phyloP scores from a whole-genome alignment of 2,329 filamentous ascomycete genomes.

The Zymoseptoria ardabiliae region DNA sequence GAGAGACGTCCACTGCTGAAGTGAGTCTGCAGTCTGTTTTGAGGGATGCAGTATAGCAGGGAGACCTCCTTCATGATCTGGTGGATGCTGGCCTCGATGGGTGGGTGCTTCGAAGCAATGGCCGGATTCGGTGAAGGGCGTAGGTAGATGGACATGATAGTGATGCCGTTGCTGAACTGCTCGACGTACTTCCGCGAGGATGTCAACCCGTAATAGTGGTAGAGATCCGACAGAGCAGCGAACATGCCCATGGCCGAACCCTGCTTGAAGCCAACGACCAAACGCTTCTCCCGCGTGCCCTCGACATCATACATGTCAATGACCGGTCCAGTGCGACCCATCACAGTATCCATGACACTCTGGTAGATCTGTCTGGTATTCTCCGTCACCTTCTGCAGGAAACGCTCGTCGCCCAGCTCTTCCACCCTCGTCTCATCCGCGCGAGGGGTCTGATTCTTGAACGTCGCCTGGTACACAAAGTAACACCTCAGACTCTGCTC shows the following conservation, averaged over 20 bases:
- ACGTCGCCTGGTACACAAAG: slow-evolving; percentile 96
- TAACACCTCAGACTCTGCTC: slow-evolving; percentile 90
- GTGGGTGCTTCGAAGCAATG: slow-evolving; percentile 54
- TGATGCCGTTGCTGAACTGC: slow-evolving; percentile 98
- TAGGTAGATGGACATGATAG: slow-evolving; percentile 92
- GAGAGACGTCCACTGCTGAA: slow-evolving; percentile 83
- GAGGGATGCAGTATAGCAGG: slow-evolving; percentile 91
- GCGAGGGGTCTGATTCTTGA: slow-evolving; percentile 65
- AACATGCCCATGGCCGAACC: slow-evolving; percentile 89
- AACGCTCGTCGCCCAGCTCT: slow-evolving; percentile 84
- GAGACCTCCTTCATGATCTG: slow-evolving; percentile 99
- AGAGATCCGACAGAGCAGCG: slow-evolving; percentile 88
- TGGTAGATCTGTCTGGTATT: slow-evolving; percentile 97
- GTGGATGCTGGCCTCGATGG: slow-evolving; percentile 89
- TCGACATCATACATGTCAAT: slow-evolving; percentile 98
- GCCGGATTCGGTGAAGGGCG: slow-evolving; percentile 56
- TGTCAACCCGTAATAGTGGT: slow-evolving; percentile 97
- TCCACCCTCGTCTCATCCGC: slow-evolving; percentile 82
- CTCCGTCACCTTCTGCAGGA: slow-evolving; percentile 88
- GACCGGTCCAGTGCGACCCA: slow-evolving; percentile 80
- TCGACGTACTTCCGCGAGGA: slow-evolving; percentile 94
- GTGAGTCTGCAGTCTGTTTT: slow-evolving; percentile 88
- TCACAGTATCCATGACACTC: slow-evolving; percentile 80
- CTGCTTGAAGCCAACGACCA: slow-evolving; percentile 91
- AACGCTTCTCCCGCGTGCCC: slow-evolving; percentile 79